Evolutionary conservation across 768 basidiomycete species (phyloP), one percentile per base, ranked within the genome.

Genomic region (Gautieria morchelliformis): DNA sequence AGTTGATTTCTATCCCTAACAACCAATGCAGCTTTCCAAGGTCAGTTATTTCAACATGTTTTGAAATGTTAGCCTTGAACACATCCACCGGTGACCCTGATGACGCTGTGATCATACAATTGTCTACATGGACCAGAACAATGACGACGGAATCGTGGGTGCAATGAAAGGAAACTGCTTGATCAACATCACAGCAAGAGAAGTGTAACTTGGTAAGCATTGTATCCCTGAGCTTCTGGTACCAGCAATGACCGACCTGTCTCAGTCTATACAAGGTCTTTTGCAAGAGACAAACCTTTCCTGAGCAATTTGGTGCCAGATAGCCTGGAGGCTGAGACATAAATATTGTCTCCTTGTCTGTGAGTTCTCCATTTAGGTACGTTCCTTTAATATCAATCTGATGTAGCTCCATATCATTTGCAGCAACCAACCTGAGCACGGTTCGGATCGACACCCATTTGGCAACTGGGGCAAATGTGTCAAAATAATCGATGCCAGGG

Each of bases 351-450:
- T 60, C 27, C 20, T 72, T 67, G 5, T n/a, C n/a, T n/a, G n/a
- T n/a, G n/a, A n/a, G n/a, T n/a, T n/a, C n/a, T n/a, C n/a, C n/a
- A n/a, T n/a, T n/a, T n/a, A n/a, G n/a, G n/a, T n/a, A n/a, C n/a
- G n/a, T n/a, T n/a, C n/a, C n/a, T n/a, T n/a, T n/a, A 73, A 76
- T 64, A 60, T 77, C 72, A 5, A 74, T 64, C 41, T 76, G 74
- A 6, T 69, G 72, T 35, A 35, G 60, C 12, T 72, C 71, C 71
- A 69, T 76, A 33, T 67, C 69, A 0, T 66, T 46, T 0, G 57
- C 4, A 0, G 71, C 72, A 0, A 70, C 72, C 6, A 76, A 56
- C 20, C 74, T 70, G 0, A 74, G 63, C 2, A 78, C 60, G 4
- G 71, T 61, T 0, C 68, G 63, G 52, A 74, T 67, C 0, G 74